Evolutionary conservation across 176 grass and related monocot genomes (phyloP).

Genomic region (Triticum urartu): DNA sequence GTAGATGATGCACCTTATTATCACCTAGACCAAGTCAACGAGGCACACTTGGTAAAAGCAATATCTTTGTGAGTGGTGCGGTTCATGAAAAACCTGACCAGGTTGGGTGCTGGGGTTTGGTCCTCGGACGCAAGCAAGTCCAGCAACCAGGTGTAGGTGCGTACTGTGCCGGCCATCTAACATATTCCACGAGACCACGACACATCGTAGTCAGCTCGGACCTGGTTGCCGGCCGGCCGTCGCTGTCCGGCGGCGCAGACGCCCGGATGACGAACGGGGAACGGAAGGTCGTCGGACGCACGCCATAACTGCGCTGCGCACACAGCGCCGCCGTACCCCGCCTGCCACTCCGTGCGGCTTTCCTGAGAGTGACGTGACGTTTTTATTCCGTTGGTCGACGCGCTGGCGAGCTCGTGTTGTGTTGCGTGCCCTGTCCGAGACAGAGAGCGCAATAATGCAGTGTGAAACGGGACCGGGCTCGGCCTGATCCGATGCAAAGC

Average conservation of each 20-base stretch:
- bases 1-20: neutral
- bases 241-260: neutral
- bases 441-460: constrained; percentile 15
- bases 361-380: neutral
- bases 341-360: neutral
- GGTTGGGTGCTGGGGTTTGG: constrained; percentile 1
- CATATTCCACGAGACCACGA: neutral
- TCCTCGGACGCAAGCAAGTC: neutral
- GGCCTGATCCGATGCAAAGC: constrained; percentile 2
- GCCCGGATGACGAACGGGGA: neutral
- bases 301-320: neutral
- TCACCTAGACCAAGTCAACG: neutral
- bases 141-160: neutral
- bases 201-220: neutral
- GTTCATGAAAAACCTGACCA: neutral
- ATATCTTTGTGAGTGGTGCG: neutral
- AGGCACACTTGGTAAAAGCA: neutral
- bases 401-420: neutral
- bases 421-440: neutral
- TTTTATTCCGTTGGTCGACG: constrained; percentile 41
- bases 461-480: neutral
- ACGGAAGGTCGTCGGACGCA: neutral
- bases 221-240: constrained; percentile 5
- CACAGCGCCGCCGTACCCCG: neutral
- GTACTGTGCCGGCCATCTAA: neutral